These are phyloP conservation scores for Ganoderma multipileum DNA, from an alignment of 1,284 basidiomycete genomes.

Conservation along the genomic window DNA sequence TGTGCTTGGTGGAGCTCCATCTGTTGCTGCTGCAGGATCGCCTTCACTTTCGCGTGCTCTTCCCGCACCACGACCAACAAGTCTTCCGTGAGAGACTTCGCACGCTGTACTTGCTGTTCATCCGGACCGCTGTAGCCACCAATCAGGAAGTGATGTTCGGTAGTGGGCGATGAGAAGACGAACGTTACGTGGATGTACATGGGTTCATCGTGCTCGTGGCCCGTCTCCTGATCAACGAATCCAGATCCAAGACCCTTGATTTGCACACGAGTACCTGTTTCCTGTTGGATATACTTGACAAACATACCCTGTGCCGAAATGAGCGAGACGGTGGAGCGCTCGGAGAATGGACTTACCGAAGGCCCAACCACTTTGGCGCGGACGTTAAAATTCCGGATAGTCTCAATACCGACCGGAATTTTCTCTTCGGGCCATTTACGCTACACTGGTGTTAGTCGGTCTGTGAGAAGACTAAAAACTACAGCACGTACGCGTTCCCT, in stretches of 20 bases:
- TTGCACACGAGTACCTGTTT: conserved; percentile 97
- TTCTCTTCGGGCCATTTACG: conserved; percentile 98
- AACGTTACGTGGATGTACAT: conserved; percentile 96
- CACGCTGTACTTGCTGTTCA: conserved; percentile 85
- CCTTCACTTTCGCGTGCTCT: conserved; percentile 85
- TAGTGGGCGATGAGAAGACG: conserved; percentile 34
- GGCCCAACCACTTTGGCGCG: conserved; percentile 98
- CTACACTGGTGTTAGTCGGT: conserved; percentile 43
- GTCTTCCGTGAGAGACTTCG: conserved; percentile 90
- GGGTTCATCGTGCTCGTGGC: conserved; percentile 88
- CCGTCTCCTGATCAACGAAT: conserved; percentile 95
- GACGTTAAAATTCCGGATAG: conserved; percentile 95
- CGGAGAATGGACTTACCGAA: conserved; percentile 55
- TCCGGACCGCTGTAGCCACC: conserved; percentile 78
- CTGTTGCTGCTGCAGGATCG: conserved; percentile 70
- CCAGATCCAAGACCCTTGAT: conserved; percentile 97
- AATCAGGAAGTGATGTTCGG: conserved; percentile 4
- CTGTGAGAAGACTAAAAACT: background rate
- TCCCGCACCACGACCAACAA: conserved; percentile 84
- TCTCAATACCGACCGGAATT: conserved; percentile 86
- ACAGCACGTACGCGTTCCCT: conserved; percentile 58
- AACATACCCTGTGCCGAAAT: conserved; percentile 78
- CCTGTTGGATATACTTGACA: conserved; percentile 98
- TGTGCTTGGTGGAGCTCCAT: conserved; percentile 85
- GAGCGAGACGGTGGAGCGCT: background rate